These are phyloP conservation scores for Blastobotrys americana DNA, from an alignment of 805 yeast species.

Conservation along the genomic window DNA sequence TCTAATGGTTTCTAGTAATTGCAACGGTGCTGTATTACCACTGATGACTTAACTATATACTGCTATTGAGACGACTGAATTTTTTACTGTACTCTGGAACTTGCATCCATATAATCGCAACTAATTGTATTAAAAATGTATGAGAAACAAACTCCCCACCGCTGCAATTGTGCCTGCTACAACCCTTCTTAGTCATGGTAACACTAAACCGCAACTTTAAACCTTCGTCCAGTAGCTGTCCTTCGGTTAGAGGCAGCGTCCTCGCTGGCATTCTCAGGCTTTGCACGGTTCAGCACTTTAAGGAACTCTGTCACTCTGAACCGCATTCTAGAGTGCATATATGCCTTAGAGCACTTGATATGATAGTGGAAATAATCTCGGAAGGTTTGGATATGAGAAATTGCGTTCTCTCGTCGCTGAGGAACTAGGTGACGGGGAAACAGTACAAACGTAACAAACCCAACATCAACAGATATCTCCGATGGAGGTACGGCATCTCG, in stretches of 20 bases:
- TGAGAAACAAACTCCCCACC: too few relatives aligned
- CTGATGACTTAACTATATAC: too few relatives aligned
- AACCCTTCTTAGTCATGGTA: too few relatives aligned
- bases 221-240: conserved; percentile 68
- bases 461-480: conserved; percentile 38
- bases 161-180: too few relatives aligned
- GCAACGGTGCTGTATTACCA: too few relatives aligned
- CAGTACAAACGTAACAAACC: conserved; percentile 51
- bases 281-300: conserved; percentile 93
- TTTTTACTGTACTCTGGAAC: too few relatives aligned
- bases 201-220: conserved; percentile 33
- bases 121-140: too few relatives aligned
- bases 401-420: conserved; percentile 74
- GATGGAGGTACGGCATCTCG: conserved; percentile 36
- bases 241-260: conserved; percentile 44
- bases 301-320: conserved; percentile 88
- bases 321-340: conserved; percentile 97
- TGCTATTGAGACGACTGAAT: too few relatives aligned
- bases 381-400: conserved; percentile 85
- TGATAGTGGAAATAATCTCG: conserved; percentile 98
- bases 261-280: conserved; percentile 80
- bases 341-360: conserved; percentile 96
- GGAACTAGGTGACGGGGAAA: conserved; percentile 52
- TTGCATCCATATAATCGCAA: too few relatives aligned
- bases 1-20: too few relatives aligned